Conservation (phyloP, 345 rosid genomes). For the Populus euphratica region DNA sequence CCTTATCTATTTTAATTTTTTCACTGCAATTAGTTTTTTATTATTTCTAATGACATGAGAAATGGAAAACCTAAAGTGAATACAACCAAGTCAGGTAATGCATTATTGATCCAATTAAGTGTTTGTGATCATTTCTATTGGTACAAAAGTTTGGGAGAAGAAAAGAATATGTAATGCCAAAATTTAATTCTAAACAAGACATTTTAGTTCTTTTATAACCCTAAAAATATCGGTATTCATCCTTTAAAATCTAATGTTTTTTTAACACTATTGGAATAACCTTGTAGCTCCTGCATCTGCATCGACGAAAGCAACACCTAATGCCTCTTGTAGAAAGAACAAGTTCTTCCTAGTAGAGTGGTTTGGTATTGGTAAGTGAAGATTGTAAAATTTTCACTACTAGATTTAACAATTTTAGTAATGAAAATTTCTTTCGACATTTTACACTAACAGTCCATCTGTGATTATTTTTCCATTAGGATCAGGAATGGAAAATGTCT, state of each 20-base stretch:
- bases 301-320: constrained; percentile 15
- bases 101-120: too few relatives aligned
- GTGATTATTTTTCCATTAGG: too few relatives aligned
- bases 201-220: not conserved
- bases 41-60: too few relatives aligned
- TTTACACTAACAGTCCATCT: too few relatives aligned
- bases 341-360: constrained; percentile 51
- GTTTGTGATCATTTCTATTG: not conserved
- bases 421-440: too few relatives aligned
- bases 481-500: too few relatives aligned
- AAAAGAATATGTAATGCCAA: not conserved
- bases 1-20: too few relatives aligned
- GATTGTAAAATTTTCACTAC: not conserved
- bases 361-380: constrained; percentile 58
- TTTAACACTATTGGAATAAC: not conserved
- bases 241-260: not conserved
- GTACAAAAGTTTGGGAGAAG: too few relatives aligned
- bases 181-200: not conserved
- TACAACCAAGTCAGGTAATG: too few relatives aligned
- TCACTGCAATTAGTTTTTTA: too few relatives aligned
- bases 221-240: not conserved
- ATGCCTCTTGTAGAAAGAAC: constrained; percentile 43
- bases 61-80: too few relatives aligned
- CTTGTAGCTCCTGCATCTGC: constrained; percentile 30
- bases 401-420: too few relatives aligned